Conservation (phyloP, 163 green algal species). For the Scenedesmus sp. region DNA sequence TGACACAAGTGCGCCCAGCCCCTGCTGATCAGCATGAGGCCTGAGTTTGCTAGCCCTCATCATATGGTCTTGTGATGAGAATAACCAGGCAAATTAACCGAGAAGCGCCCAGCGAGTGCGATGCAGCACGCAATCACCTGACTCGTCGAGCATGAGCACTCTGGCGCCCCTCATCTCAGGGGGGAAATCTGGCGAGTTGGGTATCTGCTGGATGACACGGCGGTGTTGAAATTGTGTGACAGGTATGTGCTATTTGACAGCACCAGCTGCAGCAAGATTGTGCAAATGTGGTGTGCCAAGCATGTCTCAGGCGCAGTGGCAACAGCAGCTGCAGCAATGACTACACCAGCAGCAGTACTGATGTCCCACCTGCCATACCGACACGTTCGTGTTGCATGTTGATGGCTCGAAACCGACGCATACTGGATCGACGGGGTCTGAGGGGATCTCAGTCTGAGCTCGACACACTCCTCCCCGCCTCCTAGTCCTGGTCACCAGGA, state of each 20-base stretch:
- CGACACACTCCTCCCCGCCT: neutral
- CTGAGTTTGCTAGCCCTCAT: too few relatives aligned
- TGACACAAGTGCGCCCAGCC: too few relatives aligned
- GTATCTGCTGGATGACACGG: slow-evolving; percentile 5
- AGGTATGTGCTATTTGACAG: neutral
- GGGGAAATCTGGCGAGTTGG: slow-evolving; percentile 11
- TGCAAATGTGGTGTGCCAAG: neutral
- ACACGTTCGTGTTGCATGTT: slow-evolving; percentile 30
- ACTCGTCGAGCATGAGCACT: slow-evolving; percentile 47
- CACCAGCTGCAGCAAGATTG: too few relatives aligned
- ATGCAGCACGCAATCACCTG: slow-evolving; percentile 17
- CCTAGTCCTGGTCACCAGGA: neutral
- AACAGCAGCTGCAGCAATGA: neutral
- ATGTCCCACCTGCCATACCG: slow-evolving; percentile 35
- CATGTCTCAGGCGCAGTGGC: neutral
- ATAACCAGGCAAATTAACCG: too few relatives aligned
- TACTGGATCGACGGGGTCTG: neutral
- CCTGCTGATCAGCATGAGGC: too few relatives aligned
- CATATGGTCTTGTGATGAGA: too few relatives aligned
- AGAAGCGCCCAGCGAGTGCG: neutral
- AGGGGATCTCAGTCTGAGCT: neutral
- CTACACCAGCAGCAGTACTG: neutral
- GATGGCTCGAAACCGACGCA: slow-evolving; percentile 38
- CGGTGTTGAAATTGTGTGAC: neutral
- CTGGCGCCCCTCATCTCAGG: slow-evolving; percentile 26